Evolutionary conservation across 768 basidiomycete species (phyloP).

Genomic region (Macrocybe gigantea): DNA sequence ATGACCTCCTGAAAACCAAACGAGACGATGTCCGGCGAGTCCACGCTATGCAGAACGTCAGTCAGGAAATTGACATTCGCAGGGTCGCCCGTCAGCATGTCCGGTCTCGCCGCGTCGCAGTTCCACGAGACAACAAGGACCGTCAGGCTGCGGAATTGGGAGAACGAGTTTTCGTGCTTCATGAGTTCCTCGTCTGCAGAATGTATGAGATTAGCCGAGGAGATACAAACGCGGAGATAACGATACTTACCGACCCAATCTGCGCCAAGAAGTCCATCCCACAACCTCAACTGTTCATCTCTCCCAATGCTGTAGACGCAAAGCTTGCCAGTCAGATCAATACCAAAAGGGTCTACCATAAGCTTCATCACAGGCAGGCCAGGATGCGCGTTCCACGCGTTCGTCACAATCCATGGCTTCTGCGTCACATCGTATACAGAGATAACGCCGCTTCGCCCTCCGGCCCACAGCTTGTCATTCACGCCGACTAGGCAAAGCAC

Average conservation of each 20-base stretch:
- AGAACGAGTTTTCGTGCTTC: slow-evolving; percentile 72
- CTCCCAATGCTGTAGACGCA: slow-evolving; percentile 71
- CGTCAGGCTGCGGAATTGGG: slow-evolving; percentile 71
- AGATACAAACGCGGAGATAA: neutral
- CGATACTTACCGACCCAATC: slow-evolving; percentile 79
- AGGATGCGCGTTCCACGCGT: slow-evolving; percentile 80
- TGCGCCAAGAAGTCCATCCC: slow-evolving; percentile 84
- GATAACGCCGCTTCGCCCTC: slow-evolving; percentile 77
- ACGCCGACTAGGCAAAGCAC: slow-evolving; percentile 84
- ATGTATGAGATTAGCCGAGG: neutral
- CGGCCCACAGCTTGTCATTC: slow-evolving; percentile 80
- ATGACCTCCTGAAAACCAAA: slow-evolving; percentile 98
- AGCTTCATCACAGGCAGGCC: slow-evolving; percentile 59
- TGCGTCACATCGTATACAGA: slow-evolving; percentile 70
- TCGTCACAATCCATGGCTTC: slow-evolving; percentile 82
- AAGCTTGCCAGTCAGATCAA: slow-evolving; percentile 62
- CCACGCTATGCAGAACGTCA: slow-evolving; percentile 67
- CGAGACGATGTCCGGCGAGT: slow-evolving; percentile 80
- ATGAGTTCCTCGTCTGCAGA: slow-evolving; percentile 65
- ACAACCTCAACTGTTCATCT: slow-evolving; percentile 69
- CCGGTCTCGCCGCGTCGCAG: slow-evolving; percentile 82
- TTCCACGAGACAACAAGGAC: slow-evolving; percentile 90
- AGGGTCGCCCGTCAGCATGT: slow-evolving; percentile 54
- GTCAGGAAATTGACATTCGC: slow-evolving; percentile 80
- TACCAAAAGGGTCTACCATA: slow-evolving; percentile 66